Evolutionary conservation across 2,329 filamentous ascomycete species (phyloP), one percentile per base, ranked within the genome.

Genomic region (Davidsoniella neocaledoniae): DNA sequence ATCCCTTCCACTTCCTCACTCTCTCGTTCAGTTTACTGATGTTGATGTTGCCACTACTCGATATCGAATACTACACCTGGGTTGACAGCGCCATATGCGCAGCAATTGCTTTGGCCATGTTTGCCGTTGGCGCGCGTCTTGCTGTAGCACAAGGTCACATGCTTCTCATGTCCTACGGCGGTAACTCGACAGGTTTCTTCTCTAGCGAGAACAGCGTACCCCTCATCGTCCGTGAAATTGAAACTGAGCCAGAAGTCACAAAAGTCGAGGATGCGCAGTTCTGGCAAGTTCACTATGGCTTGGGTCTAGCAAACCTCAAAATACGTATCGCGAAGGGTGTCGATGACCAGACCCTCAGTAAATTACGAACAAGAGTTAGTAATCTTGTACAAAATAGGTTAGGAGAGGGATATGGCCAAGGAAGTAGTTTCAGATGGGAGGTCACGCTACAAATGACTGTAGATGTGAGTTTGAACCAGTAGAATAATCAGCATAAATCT

Each of bases 201-300:
- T 49, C 42, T 4, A 59, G 58, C 44, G 63, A 62, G 33, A 64
- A 66, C 45, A 67, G 76, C 3, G 79, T 91, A 1, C 72, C 77
- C 3, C 79, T 81, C 19, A 81, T 94, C n/a, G 71, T 95, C 58
- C 76, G 77, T 50, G 86, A 94, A 62, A 88, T 98, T 47, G 81
- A 87, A 62, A 74, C 79, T 1, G 87, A 95, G 58, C 78, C 83
- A 1, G 74, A 75, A 50, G 79, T 96, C 23, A 74, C 75, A 42
- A 74, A 74, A 1, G 79, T 98, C 43, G 86, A 95, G 52, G 88
- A 95, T 59, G 90, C 88, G 1, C 81, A 87, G 61, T 94, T 98
- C 64, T 98, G 91, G 91, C 91, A 98, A 68, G 91, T 95, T 12
- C 91, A 98, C 65, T 95, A 96, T 62, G 88, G 90, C 1, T 71